These are phyloP conservation scores for Phanerochaete carnosa DNA, from an alignment of 768 basidiomycete species.

Conservation along the genomic window DNA sequence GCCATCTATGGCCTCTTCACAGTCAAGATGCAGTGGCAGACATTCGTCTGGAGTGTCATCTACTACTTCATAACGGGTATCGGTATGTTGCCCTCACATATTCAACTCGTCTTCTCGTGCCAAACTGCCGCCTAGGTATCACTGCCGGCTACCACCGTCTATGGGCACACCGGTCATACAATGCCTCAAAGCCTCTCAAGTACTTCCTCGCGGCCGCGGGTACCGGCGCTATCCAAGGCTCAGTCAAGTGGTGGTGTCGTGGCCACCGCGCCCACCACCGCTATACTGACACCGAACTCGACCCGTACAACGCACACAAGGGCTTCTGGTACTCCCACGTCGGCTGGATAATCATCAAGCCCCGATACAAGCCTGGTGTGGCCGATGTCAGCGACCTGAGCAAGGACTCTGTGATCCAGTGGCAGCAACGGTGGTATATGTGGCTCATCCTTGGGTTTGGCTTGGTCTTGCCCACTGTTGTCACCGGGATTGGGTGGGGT, in stretches of 20 bases:
- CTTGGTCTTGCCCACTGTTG: conserved; percentile 68
- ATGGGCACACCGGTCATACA: conserved; percentile 96
- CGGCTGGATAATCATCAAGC: conserved; percentile 93
- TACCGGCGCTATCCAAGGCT: conserved; percentile 92
- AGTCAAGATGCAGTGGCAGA: conserved; percentile 69
- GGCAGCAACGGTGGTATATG: conserved; percentile 86
- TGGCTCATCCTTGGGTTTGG: conserved; percentile 66
- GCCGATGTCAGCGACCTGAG: conserved; percentile 87
- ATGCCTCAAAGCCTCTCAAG: conserved; percentile 82
- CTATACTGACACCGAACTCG: conserved; percentile 95
- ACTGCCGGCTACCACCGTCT: conserved; percentile 96
- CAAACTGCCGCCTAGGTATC: conserved; percentile 49
- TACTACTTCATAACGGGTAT: conserved; percentile 84
- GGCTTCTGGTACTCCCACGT: conserved; percentile 86
- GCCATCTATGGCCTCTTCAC: conserved; percentile 70
- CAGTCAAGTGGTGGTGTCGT: conserved; percentile 98
- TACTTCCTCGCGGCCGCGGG: conserved; percentile 83
- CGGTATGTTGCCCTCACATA: conserved; percentile 42
- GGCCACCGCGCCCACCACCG: conserved; percentile 97
- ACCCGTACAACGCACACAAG: conserved; percentile 91
- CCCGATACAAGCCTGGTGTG: conserved; percentile 83
- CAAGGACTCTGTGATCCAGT: conserved; percentile 75
- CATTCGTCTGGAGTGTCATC: conserved; percentile 59
- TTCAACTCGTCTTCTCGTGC: background rate
- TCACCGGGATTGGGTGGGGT: conserved; percentile 70